These are phyloP conservation scores for Teunomyces gatunensis DNA, from an alignment of 805 yeast genomes.

Conservation along the genomic window DNA sequence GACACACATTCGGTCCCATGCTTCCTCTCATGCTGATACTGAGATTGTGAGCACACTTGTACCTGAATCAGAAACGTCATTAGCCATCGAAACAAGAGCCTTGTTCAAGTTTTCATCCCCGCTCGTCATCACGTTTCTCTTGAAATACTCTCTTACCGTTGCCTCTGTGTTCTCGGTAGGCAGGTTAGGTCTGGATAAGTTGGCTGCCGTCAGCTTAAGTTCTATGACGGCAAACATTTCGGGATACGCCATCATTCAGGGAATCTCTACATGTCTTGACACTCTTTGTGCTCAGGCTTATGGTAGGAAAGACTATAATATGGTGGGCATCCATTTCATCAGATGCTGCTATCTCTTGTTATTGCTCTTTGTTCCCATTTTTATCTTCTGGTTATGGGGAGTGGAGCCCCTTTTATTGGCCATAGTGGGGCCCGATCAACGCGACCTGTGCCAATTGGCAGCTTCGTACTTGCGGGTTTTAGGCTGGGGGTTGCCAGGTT, in stretches of 20 bases:
- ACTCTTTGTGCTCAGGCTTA: constrained; percentile 77
- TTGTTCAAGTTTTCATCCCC: constrained; percentile 50
- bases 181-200: constrained; percentile 63
- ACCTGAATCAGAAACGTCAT: constrained; percentile 45
- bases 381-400: constrained; percentile 57
- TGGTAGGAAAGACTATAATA: constrained; percentile 61
- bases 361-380: constrained; percentile 52
- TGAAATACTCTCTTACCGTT: constrained; percentile 71
- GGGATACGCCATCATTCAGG: constrained; percentile 73
- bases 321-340: constrained; percentile 67
- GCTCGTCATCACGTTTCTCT: constrained; percentile 59
- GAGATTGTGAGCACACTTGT: constrained; percentile 24
- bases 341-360: constrained; percentile 60
- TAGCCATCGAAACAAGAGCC: constrained; percentile 37
- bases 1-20: constrained; percentile 14
- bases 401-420: constrained; percentile 47
- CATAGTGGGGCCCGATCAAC: constrained; percentile 12
- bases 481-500: constrained; percentile 70
- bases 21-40: constrained; percentile 15
- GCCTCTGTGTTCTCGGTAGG: constrained; percentile 80
- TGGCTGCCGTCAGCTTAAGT: constrained; percentile 74
- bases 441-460: constrained; percentile 47
- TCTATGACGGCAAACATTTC: constrained; percentile 78
- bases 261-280: constrained; percentile 75
- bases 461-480: constrained; percentile 54